These are phyloP conservation scores for Pichia scutulata DNA, from an alignment of 805 yeast genomes.

Conservation along the genomic window DNA sequence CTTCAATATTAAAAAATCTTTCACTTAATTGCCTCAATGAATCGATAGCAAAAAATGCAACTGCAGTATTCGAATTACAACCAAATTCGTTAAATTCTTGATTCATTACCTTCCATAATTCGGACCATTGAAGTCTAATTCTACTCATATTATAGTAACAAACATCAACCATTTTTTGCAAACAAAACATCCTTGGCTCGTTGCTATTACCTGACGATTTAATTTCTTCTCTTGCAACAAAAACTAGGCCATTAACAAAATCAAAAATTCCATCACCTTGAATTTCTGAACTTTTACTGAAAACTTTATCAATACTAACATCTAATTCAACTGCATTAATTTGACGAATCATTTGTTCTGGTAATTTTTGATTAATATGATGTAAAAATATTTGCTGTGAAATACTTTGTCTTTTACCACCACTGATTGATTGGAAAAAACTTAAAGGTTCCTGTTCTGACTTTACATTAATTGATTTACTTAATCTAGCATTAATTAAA, in stretches of 20 bases:
- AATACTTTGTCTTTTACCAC: constrained; percentile 40
- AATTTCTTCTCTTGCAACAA: constrained; percentile 84
- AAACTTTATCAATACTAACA: constrained; percentile 79
- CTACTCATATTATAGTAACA: constrained; percentile 97
- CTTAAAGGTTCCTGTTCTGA: constrained; percentile 12
- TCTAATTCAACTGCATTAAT: constrained; percentile 62
- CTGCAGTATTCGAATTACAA: constrained; percentile 64
- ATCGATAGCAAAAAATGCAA: constrained; percentile 87
- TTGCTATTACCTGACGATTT: constrained; percentile 75
- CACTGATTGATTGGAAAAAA: constrained; percentile 46
- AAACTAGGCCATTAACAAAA: constrained; percentile 80
- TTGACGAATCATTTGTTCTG: constrained; percentile 47
- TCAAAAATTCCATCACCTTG: constrained; percentile 79
- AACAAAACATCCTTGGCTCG: constrained; percentile 84
- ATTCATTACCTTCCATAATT: constrained; percentile 91
- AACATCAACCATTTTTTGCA: constrained; percentile 94
- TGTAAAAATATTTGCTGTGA: constrained; percentile 63
- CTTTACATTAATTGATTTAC: constrained; percentile 35
- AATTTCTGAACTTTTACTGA: constrained; percentile 71
- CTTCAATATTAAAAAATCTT: constrained; percentile 90
- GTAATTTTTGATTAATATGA: constrained; percentile 62
- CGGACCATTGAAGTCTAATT: constrained; percentile 94
- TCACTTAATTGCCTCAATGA: constrained; percentile 88
- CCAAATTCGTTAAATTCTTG: constrained; percentile 81
- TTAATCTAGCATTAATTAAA: constrained; percentile 65